phyloP scores from a whole-genome alignment of 2,329 filamentous ascomycete genomes.

The Xylaria sp. region DNA sequence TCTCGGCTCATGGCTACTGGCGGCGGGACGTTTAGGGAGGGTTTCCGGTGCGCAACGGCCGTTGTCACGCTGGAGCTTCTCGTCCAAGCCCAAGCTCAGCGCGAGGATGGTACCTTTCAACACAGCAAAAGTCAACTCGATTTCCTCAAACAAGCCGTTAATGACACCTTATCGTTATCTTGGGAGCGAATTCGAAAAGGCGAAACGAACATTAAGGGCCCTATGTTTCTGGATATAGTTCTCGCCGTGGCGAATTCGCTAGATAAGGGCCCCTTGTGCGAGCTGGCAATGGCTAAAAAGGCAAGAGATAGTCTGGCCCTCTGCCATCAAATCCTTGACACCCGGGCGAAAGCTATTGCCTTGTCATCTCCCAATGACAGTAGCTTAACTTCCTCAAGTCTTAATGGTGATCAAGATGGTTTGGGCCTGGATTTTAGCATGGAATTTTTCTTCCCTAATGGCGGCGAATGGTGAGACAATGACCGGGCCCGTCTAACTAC shows the following conservation, averaged over 20 bases:
- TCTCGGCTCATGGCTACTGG: conserved; percentile 44
- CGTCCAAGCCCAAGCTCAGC: conserved; percentile 38
- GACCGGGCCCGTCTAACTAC: too few species aligned
- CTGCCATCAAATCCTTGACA: conserved; percentile 40
- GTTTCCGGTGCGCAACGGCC: conserved; percentile 42
- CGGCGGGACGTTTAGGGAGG: conserved; percentile 51
- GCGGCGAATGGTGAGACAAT: conserved; percentile 24
- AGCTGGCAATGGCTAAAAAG: conserved; percentile 39
- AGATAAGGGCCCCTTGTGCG: conserved; percentile 34
- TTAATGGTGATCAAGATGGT: conserved; percentile 29
- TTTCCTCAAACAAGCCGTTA: conserved; percentile 42
- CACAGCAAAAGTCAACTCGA: conserved; percentile 38
- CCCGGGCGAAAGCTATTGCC: conserved; percentile 24
- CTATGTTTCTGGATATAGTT: conserved; percentile 48
- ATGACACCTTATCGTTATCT: conserved; percentile 38
- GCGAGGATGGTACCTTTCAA: conserved; percentile 39
- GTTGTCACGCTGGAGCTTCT: conserved; percentile 48
- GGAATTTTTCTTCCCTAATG: conserved; percentile 37
- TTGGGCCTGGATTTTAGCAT: conserved; percentile 37
- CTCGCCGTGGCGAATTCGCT: conserved; percentile 48
- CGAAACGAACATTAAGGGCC: conserved; percentile 53
- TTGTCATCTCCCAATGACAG: conserved; percentile 22
- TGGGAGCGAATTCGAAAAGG: conserved; percentile 44
- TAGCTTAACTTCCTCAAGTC: conserved; percentile 28
- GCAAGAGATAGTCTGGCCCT: conserved; percentile 44